Evolutionary conservation across 371 early-diverging fungal species (phyloP), one percentile per base, ranked within the genome.

Genomic region (Sporodiniella umbellata): DNA sequence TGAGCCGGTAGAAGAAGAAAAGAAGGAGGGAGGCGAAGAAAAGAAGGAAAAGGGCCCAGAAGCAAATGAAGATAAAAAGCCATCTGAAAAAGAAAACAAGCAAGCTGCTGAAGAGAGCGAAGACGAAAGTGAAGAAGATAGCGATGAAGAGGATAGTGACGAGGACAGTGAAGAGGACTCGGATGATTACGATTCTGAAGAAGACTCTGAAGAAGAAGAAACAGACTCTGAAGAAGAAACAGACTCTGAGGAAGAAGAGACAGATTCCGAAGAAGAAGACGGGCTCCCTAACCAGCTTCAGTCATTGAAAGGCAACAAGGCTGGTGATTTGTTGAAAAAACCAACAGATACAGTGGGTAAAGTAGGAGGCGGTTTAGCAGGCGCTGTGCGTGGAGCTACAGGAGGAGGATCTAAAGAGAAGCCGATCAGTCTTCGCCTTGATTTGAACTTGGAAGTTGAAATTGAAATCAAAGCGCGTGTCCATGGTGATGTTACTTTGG

Each of bases 401-500:
- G 43, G 37, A 12, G 55, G 55, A 24, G 17, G 45, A 22, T 22
- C 24, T 10, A n/a, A 26, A 12, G 30, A 61, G 15, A 51, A 58
- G 4, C 59, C 66, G 31, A 49, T 66, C 21, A 66, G 62, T 46
- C 45, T 66, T 21, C 66, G 67, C 40, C 50, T 67, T 33, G 67
- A 67, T 38, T 54, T 67, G 25, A 67, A 67, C 33, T 40, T 67
- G 12, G 67, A 67, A 8, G 62, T 67, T 22, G 67, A 67, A 30
- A 63, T 67, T 19, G 60, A 62, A 38, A 45, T 67, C 15, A 59
- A 62, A 21, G 67, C 67, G 8, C 48, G 48, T 14, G 60, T 67
- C 5, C 67, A 63, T 54, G 67, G 65, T 59, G 67, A 67, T 62
- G 57, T 67, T 24, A 67, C 67, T 22, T 39, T 67, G 5, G 56